Evolutionary conservation across 768 basidiomycete species (phyloP), one percentile per base, ranked within the genome.

Genomic region (Tricholoma flavovirens): DNA sequence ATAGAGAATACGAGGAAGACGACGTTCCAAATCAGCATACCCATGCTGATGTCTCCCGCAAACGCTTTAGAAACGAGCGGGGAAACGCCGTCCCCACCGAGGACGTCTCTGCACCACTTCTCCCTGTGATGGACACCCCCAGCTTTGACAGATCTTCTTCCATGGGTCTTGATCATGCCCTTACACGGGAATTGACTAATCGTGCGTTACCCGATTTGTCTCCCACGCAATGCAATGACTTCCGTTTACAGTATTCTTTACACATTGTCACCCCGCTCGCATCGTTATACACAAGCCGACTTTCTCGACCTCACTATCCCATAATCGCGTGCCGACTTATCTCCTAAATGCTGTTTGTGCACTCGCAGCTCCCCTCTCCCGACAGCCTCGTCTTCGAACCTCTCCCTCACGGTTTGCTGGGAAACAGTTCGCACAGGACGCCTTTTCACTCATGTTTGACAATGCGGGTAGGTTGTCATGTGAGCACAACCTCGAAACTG

Each of bases 281-380:
- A 78, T 84, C 62, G 77, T 91, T 58, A 80, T 93, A 46, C 90
- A 93, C 70, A 88, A 88, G 52, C 86, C 90, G 19, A 83, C 85
- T 7, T 93, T 93, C 62, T 76, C 84, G 21, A 76, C 83, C 1
- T 76, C 80, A 30, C 79, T 93, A 7, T 80, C 81, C 55, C 81
- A 82, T 58, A 83, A 84, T 60, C 77, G 79, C 55, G 79, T 93
- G 30, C 90, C 90, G 38, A 70, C 75, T 30, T 81, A 88, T 64
- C 82, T 93, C 24, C 74, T 92, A 15, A 79, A 86, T 48, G 84
- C 88, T 0, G 75, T 93, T 6, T 90, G 87, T 66, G 88, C 90
- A 4, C 75, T 90, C 32, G 89, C 90, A 5, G 88, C 90, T 17
- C 88, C 87, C 8, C 71, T 86, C 50, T 90, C 87, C 19, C 84